phyloP scores from a whole-genome alignment of 2,329 filamentous ascomycete species.

The Clonostachys sp. region DNA sequence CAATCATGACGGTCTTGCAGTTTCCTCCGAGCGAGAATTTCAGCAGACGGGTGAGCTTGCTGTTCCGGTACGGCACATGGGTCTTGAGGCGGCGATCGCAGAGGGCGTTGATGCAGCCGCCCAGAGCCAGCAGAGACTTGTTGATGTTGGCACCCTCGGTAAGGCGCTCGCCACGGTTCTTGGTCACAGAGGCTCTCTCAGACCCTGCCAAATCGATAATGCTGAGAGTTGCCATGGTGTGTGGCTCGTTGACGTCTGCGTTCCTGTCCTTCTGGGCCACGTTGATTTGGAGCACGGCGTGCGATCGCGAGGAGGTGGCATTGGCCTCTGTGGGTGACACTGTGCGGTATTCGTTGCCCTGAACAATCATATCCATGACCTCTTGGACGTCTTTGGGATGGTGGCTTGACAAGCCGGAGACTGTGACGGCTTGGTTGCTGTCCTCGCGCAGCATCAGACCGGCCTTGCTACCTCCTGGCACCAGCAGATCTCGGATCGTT shows the following conservation, averaged over 20 bases:
- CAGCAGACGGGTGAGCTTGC: constrained; percentile 88
- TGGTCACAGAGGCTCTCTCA: constrained; percentile 92
- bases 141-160: constrained; percentile 98
- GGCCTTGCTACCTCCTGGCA: constrained; percentile 74
- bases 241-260: constrained; percentile 85
- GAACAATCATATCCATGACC: constrained; percentile 99
- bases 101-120: constrained; percentile 96
- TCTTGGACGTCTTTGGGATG: constrained; percentile 87
- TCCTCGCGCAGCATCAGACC: constrained; percentile 93
- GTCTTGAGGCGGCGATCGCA: constrained; percentile 89
- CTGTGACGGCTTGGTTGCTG: constrained; percentile 86
- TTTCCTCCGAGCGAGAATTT: constrained; percentile 98
- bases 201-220: constrained; percentile 97
- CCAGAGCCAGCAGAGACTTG: constrained; percentile 90
- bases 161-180: constrained; percentile 88
- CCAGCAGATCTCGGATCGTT: constrained; percentile 89
- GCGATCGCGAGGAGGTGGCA: constrained; percentile 93
- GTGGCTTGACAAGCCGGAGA: constrained; percentile 86
- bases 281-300: constrained; percentile 96
- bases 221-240: constrained; percentile 96
- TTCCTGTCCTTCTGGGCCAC: constrained; percentile 92
- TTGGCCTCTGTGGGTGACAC: constrained; percentile 97
- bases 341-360: constrained; percentile 89
- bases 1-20: constrained; percentile 99
- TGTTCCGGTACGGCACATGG: constrained; percentile 96